Base-by-base conservation (phyloP, 2,329 filamentous ascomycete species). In the Knufia petricola region DNA sequence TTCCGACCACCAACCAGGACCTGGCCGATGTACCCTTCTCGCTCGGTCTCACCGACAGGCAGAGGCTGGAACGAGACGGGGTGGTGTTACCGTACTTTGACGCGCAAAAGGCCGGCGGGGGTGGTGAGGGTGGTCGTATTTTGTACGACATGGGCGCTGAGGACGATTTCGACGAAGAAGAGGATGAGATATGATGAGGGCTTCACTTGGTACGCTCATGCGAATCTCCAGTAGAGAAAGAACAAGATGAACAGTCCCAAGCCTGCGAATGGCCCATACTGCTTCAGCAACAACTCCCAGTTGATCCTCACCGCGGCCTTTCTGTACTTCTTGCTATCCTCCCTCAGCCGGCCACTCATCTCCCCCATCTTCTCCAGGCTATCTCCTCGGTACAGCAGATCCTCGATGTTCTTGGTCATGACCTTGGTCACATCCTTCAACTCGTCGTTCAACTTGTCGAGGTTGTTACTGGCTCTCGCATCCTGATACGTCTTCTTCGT, bases 331-430 rank as follows among this genome's bases (percentile, higher is more conserved):
- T 84, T 87, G 65, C 85, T 92, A 64, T 98, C 92, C 64, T 98
- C 92, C 55, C 87, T 75, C 64, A 98, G 69, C 53, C 90, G 75
- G 49, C 81, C 84, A 60, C 85, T 94, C 63, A 95, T 84, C 71
- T 96, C 90, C 53, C 92, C 90, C 92, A 98, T 98, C 61, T 88
- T 79, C 70, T 98, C 92, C 58, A 98, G 70, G 61, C 83, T 92
- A 65, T 98, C 92, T 23, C 92, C 92, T 53, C 94, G 76, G 66
- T 98, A 98, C 46, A 98, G 73, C 63, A 98, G 71, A 66, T 98
- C 92, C 74, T 98, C 92, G 59, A 98, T 96, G 67, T 98, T 98
- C 79, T 96, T 96, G 49, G 89, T 96, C 94, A 98, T 98, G 63
- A 98, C 89, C 71, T 95, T 89, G 1, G 92, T 96, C 48, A 98